These are phyloP conservation scores for Lagenidium sp. DNA, from an alignment of 352 stramenopile species.

Conservation along the genomic window DNA sequence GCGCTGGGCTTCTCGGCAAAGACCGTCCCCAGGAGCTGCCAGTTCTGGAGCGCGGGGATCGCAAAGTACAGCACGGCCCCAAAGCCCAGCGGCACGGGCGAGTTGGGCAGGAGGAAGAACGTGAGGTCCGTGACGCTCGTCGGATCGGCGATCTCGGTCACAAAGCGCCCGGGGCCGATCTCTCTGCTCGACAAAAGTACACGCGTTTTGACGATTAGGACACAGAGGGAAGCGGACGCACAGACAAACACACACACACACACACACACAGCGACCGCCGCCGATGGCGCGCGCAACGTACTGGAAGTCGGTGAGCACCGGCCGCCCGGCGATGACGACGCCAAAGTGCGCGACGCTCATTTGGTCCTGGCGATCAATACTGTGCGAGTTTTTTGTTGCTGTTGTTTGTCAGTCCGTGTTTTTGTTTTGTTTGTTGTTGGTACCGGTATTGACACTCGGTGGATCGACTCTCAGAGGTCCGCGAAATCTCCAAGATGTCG, in stretches of 20 bases:
- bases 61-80: slow-evolving; percentile 32
- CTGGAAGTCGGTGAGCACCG: slow-evolving; percentile 29
- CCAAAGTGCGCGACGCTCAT: slow-evolving; percentile 26
- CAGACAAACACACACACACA: not conserved
- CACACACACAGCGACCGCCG: slow-evolving; percentile 1
- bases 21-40: slow-evolving; percentile 27
- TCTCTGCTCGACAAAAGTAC: slow-evolving; percentile 10
- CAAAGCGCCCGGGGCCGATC: slow-evolving; percentile 20
- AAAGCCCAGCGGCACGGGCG: slow-evolving; percentile 24
- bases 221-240: not conserved
- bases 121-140: slow-evolving; percentile 30
- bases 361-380: too few species aligned
- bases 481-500: slow-evolving; percentile 1
- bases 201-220: not conserved
- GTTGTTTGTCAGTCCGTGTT: not conserved
- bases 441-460: too few species aligned
- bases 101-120: slow-evolving; percentile 38
- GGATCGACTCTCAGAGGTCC: too few species aligned
- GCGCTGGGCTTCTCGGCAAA: slow-evolving; percentile 31
- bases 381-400: too few species aligned
- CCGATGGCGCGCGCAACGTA: slow-evolving; percentile 3
- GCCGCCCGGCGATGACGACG: slow-evolving; percentile 30
- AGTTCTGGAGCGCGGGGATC: slow-evolving; percentile 29
- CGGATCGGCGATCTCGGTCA: slow-evolving; percentile 26
- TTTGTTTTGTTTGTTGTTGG: too few species aligned